Evolutionary conservation across 495 filamentous ascomycete species (phyloP), one percentile per base, ranked within the genome.

Genomic region (Letharia columbiana): DNA sequence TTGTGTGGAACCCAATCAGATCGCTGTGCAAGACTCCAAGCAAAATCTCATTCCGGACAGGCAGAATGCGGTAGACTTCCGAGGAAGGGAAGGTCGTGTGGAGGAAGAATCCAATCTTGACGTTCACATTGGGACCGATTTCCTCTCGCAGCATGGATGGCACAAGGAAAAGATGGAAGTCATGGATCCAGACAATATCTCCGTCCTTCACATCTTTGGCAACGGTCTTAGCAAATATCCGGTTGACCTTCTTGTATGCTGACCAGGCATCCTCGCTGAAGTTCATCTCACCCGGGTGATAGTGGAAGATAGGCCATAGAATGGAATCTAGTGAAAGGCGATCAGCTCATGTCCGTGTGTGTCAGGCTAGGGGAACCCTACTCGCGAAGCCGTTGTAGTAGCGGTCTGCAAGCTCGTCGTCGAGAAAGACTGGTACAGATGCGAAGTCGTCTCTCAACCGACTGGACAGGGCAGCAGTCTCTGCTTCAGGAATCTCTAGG

Each of bases 241-340:
- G 83, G 71, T 96, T 98, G 28, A 92, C 92, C 67, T 91, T 86
- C 60, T 81, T 80, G 79, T 98, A 98, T 49, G 91, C 91, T 31
- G 85, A 78, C 92, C 93, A 96, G 6, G 89, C 84, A 11, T 82
- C 85, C 74, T 96, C 91, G 72, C 94, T 86, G 75, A 96, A 96
- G 45, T 84, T 89, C 62, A 96, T 91, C 78, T 97, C 93, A 60
- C 91, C 91, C 17, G 91, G 90, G 72, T 96, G 92, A 76, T 96
- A 98, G 79, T 96, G 93, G 73, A 98, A 91, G 17, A 96, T 85
- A 6, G 93, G 93, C 93, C 93, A 98, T 41, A 96, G 84, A 69
- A 96, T 96, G 2, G 89, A 90, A 74, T 98, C 92, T 96, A 71
- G 23, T 8, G 67, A 50, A 39, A n/a, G 42, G 17, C 47, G 42